Evolutionary conservation across 2,329 filamentous ascomycete genomes (phyloP).

Genomic region (Sarocladium kiliense): DNA sequence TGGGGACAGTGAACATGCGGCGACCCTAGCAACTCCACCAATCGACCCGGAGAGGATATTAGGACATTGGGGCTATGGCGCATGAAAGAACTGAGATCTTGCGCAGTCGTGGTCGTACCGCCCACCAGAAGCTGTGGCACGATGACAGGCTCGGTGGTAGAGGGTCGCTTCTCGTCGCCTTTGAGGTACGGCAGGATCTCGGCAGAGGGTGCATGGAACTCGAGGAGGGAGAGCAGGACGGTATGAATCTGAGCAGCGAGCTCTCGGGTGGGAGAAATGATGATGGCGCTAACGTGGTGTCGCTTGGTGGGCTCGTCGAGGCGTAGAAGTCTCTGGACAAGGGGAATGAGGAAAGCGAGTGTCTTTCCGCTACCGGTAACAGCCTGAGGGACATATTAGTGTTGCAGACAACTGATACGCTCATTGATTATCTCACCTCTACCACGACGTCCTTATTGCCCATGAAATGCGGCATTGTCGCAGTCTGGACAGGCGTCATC

Average conservation of each 20-base stretch:
- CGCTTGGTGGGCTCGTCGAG: constrained; percentile 79
- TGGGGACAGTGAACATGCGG: constrained; percentile 83
- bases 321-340: constrained; percentile 76
- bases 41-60: constrained; percentile 83
- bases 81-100: constrained; percentile 82
- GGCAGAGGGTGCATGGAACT: constrained; percentile 78
- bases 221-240: constrained; percentile 70
- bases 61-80: constrained; percentile 82
- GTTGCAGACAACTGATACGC: too few species aligned
- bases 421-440: constrained; percentile 59
- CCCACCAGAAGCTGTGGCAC: constrained; percentile 86
- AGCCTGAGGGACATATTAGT: constrained; percentile 41
- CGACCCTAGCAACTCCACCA: constrained; percentile 81
- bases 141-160: constrained; percentile 46
- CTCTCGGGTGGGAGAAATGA: constrained; percentile 87
- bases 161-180: constrained; percentile 50
- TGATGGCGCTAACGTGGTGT: constrained; percentile 84
- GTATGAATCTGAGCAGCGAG: constrained; percentile 85
- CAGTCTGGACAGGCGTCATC: constrained; percentile 94
- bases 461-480: constrained; percentile 82
- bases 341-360: constrained; percentile 75
- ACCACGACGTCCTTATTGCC: constrained; percentile 90
- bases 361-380: constrained; percentile 93
- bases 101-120: constrained; percentile 71
- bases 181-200: constrained; percentile 52